These are phyloP conservation scores for Phytophthora hibernalis DNA, from an alignment of 352 stramenopile genomes.

Conservation along the genomic window DNA sequence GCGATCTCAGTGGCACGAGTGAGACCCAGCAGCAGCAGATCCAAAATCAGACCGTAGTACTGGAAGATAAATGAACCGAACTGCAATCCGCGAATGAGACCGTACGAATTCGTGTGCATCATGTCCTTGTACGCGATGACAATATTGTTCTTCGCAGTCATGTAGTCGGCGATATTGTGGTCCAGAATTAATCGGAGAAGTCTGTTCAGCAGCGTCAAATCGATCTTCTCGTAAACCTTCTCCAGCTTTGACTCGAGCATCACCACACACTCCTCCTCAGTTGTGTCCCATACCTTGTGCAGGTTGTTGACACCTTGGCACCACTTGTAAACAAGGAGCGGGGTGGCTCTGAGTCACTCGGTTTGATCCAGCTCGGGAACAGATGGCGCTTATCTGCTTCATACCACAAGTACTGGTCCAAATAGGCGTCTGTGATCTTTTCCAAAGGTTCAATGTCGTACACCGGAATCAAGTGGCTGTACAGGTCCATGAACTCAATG, in stretches of 20 bases:
- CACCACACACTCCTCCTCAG: conserved; percentile 98
- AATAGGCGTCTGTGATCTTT: conserved; percentile 99
- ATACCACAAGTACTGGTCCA: conserved; percentile 99
- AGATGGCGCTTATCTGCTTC: conserved; percentile 99
- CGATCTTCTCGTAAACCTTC: conserved; percentile 99
- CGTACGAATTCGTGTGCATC: conserved; percentile 99
- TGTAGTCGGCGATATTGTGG: conserved; percentile 99
- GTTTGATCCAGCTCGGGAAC: conserved; percentile 99
- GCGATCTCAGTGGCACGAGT: conserved; percentile 98
- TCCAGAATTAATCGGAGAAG: conserved; percentile 99
- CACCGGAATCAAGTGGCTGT: conserved; percentile 98
- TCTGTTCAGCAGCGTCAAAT: conserved; percentile 98
- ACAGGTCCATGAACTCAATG: conserved; percentile 99
- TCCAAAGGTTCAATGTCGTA: conserved; percentile 99
- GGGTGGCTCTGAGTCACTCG: conserved; percentile 98
- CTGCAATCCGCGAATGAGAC: conserved; percentile 98
- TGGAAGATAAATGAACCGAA: conserved; percentile 98
- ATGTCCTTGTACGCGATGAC: conserved; percentile 99
- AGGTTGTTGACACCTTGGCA: conserved; percentile 99
- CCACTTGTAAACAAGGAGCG: conserved; percentile 99
- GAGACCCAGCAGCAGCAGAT: conserved; percentile 97
- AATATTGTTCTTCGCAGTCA: conserved; percentile 99
- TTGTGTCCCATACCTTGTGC: conserved; percentile 98
- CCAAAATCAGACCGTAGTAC: conserved; percentile 99
- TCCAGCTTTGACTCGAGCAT: conserved; percentile 99